Evolutionary conservation across 1,284 basidiomycete species (phyloP).

Genomic region (Cystobasidiaceae sp.): DNA sequence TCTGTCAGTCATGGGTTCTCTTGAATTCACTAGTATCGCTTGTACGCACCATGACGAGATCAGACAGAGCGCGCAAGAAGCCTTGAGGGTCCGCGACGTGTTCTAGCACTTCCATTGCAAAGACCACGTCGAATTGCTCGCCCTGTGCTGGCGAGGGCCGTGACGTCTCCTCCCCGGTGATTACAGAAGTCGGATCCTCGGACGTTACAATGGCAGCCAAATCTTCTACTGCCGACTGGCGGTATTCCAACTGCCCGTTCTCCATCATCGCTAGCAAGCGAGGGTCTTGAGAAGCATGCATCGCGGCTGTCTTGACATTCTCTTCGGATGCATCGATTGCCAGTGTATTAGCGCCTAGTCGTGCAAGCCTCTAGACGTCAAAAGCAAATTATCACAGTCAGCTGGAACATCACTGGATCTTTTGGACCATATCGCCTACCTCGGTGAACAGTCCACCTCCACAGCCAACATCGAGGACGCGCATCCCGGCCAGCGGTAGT

Average conservation of each 20-base stretch:
- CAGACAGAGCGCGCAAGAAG: constrained; percentile 74
- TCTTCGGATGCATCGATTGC: constrained; percentile 85
- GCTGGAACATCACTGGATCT: neutral
- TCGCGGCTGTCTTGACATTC: constrained; percentile 78
- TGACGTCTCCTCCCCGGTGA: too few relatives aligned
- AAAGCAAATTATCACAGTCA: too few relatives aligned
- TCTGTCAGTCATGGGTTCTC: too few relatives aligned
- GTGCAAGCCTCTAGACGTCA: constrained; percentile 83
- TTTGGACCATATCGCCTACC: constrained; percentile 58
- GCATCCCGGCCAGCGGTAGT: constrained; percentile 55
- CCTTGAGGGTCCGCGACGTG: constrained; percentile 87
- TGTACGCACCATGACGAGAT: constrained; percentile 82
- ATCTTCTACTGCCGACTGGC: constrained; percentile 73
- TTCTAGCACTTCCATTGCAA: constrained; percentile 96
- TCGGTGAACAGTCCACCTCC: constrained; percentile 92
- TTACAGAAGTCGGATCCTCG: neutral
- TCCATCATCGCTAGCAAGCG: neutral
- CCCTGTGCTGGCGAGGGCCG: too few relatives aligned
- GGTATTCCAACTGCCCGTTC: constrained; percentile 55
- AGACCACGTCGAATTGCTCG: constrained; percentile 79
- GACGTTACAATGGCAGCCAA: constrained; percentile 51
- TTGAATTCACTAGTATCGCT: too few relatives aligned
- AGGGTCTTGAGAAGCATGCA: constrained; percentile 77
- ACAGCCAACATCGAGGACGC: constrained; percentile 82
- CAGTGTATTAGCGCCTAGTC: constrained; percentile 76